Base-by-base conservation (phyloP, 495 filamentous ascomycete genomes). In the Aspergillus hancockii region DNA sequence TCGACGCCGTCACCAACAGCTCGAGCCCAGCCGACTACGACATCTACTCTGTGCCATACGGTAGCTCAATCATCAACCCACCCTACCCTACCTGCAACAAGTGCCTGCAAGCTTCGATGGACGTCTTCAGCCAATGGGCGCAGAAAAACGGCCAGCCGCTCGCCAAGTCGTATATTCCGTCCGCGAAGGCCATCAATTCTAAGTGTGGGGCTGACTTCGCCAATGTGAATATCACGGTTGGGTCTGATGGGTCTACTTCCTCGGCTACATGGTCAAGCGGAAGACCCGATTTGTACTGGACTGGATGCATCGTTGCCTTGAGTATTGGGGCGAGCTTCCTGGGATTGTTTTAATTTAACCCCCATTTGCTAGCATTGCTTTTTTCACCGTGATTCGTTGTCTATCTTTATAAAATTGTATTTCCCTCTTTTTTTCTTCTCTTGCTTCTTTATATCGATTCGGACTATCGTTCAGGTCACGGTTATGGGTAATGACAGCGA, bases 21-120 rank as follows among this genome's bases (percentile, higher is more conserved):
- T 79, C 83, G 10, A 88, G 83, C 25, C 76, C 87, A 0, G 81
- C 82, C 25, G 87, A 90, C 68, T 80, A 85, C 36, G 90, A 92
- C 59, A 75, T 93, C 18, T 98, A 97, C 75, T 91, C 87, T 63
- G 75, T 98, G 1, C 89, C 94, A 6, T 79, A 96, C 40, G 93
- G 93, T 28, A 82, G 80, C n/a, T 59, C 72, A 4, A 72, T 97
- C 3, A 85, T 88, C 0, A 78, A 78, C 4, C 81, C 79, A 4
- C 79, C 83, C 19, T 72, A 78, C 18, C 90, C 91, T 1, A 85
- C 84, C 4, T 95, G 91, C 69, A 81, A 80, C 57, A 60, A 73
- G n/a, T 95, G 91, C 65, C 70, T 90, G 25, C 75, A 84, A 63
- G 72, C 86, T 38, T 90, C 88, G 0, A 91, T 95, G 88, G 75